A percentile compares a stretch with the other conserved stretches of the same genome.
phyloP scores from a whole-genome alignment of 768 basidiomycete genomes.

The Termitomyces sp. region DNA sequence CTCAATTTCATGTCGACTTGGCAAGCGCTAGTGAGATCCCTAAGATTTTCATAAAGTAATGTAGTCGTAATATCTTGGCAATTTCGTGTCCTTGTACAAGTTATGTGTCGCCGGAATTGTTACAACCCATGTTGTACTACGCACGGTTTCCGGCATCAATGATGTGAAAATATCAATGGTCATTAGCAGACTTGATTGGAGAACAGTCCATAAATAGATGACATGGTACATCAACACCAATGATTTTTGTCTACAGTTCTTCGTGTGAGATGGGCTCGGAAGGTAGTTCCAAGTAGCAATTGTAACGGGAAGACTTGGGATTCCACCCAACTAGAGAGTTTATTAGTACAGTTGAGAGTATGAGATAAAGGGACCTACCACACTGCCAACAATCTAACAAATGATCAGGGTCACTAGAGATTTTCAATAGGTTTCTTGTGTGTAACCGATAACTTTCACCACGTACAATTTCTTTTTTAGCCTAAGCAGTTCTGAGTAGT shows the following conservation, averaged over 20 bases:
- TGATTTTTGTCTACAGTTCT: neutral
- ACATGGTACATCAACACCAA: neutral
- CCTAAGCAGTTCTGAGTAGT: conserved; percentile 31
- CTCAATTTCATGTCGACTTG: neutral
- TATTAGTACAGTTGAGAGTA: neutral
- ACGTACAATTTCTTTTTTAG: conserved; percentile 45
- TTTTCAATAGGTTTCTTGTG: neutral
- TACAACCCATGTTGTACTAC: no score
- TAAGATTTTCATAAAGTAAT: neutral
- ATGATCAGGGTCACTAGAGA: conserved; percentile 37
- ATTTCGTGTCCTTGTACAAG: neutral
- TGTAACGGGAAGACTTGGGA: conserved; percentile 22
- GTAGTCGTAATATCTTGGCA: neutral
- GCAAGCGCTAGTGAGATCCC: neutral
- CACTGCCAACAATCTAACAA: conserved; percentile 48
- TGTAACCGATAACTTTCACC: neutral
- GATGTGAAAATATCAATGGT: neutral
- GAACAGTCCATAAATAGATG: no score
- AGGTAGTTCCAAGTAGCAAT: conserved; percentile 24
- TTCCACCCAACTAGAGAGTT: conserved; percentile 29
- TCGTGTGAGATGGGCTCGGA: neutral
- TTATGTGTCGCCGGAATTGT: neutral
- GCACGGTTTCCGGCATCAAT: neutral
- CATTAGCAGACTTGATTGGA: neutral
- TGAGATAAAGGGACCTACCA: conserved; percentile 23